Percentiles rank a stretch among this genome's conserved stretches.
phyloP scores from a whole-genome alignment of 441 rosid species.

The Croton setiger region DNA sequence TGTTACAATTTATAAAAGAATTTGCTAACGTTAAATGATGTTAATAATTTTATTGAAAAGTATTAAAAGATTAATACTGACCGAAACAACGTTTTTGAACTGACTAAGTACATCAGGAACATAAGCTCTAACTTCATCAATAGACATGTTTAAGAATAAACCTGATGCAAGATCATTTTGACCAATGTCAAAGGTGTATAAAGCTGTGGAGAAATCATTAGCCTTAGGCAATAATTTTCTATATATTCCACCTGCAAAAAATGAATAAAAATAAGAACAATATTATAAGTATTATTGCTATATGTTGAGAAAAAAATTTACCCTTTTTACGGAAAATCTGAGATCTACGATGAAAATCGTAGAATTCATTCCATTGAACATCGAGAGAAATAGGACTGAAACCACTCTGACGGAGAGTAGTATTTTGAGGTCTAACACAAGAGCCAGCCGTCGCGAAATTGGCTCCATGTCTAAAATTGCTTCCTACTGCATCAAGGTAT shows the following conservation, averaged over 20 bases:
- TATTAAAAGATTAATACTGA: conserved; percentile 9
- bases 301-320: not conserved
- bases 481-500: conserved; percentile 63
- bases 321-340: conserved; percentile 46
- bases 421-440: conserved; percentile 60
- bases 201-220: conserved; percentile 46
- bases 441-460: conserved; percentile 84
- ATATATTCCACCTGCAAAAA: conserved; percentile 35
- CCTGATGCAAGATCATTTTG: conserved; percentile 78
- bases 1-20: conserved; percentile 1
- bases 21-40: too few species aligned
- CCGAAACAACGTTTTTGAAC: conserved; percentile 44
- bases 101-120: conserved; percentile 52
- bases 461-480: conserved; percentile 62
- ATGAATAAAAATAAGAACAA: too few species aligned
- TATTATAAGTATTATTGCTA: too few species aligned
- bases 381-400: conserved; percentile 68
- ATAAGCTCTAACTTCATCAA: conserved; percentile 39
- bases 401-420: conserved; percentile 52
- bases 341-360: conserved; percentile 55
- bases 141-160: conserved; percentile 53
- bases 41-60: too few species aligned
- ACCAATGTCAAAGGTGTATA: conserved; percentile 82
- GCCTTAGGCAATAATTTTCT: conserved; percentile 41
- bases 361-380: conserved; percentile 53